Conservation (phyloP, 116 monocot species). For the Phalaenopsis hybrid region DNA sequence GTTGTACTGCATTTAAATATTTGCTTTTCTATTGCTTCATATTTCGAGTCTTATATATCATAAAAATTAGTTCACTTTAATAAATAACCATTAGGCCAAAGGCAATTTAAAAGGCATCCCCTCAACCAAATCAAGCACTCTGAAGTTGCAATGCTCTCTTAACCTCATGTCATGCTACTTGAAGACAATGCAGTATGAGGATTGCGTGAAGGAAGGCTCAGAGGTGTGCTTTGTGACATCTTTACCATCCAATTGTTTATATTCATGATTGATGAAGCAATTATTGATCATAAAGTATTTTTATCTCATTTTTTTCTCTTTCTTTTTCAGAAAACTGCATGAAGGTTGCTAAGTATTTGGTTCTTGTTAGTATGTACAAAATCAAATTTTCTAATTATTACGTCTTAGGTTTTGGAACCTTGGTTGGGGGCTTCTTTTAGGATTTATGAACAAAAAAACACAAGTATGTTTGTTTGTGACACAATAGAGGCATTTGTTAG, state of each 20-base stretch:
- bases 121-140: conserved; percentile 39
- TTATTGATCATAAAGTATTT: background rate
- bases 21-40: background rate
- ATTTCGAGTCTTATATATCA: background rate
- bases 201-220: conserved; percentile 89
- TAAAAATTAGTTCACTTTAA: background rate
- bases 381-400: too few species aligned
- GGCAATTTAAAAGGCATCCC: conserved; percentile 75
- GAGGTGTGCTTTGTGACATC: conserved; percentile 36
- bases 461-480: background rate
- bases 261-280: background rate
- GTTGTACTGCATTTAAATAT: conserved; percentile 7
- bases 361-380: too few species aligned
- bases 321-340: background rate
- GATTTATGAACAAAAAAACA: background rate
- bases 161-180: conserved; percentile 97
- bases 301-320: background rate
- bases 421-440: background rate
- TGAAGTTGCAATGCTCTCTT: conserved; percentile 79
- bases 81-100: conserved; percentile 49
- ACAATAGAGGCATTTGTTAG: background rate
- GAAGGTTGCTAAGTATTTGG: background rate
- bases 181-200: conserved; percentile 60
- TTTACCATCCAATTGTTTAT: background rate
- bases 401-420: background rate